Evolutionary conservation across 495 filamentous ascomycete species (phyloP).

Genomic region (Neurospora sp.): DNA sequence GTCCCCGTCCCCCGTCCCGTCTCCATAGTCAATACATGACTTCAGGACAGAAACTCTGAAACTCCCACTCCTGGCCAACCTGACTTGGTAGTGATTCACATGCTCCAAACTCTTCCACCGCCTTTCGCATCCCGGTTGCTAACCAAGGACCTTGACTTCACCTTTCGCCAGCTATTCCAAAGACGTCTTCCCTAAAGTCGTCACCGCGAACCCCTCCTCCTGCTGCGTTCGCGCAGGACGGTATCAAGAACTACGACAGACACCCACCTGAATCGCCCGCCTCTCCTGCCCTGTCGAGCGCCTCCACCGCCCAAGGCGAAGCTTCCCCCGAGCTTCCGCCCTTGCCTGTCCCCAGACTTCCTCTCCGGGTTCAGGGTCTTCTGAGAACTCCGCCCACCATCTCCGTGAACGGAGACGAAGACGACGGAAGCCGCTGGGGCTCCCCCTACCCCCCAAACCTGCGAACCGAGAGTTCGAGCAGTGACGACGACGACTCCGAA

Average conservation of each 20-base stretch:
- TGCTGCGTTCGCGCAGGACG: slow-evolving; percentile 45
- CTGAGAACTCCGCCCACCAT: slow-evolving; percentile 39
- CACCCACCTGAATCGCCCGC: slow-evolving; percentile 20
- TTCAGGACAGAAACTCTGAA: background rate
- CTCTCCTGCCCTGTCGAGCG: slow-evolving; percentile 40
- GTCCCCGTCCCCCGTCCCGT: background rate
- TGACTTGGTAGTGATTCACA: slow-evolving; percentile 1
- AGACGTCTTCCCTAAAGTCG: slow-evolving; percentile 42
- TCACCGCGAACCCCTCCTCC: slow-evolving; percentile 37
- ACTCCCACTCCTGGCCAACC: background rate
- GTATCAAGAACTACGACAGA: slow-evolving; percentile 14
- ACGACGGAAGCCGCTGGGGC: slow-evolving; percentile 60
- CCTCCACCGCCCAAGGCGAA: slow-evolving; percentile 43
- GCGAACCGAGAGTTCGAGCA: slow-evolving; percentile 41
- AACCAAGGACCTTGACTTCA: slow-evolving; percentile 1
- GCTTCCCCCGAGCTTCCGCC: slow-evolving; percentile 44
- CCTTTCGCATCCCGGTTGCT: slow-evolving; percentile 2
- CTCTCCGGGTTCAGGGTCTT: slow-evolving; percentile 35
- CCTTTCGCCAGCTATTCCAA: slow-evolving; percentile 18
- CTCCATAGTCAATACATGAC: background rate
- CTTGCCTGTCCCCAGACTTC: slow-evolving; percentile 37
- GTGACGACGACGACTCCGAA: slow-evolving; percentile 21
- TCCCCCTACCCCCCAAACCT: slow-evolving; percentile 56
- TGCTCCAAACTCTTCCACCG: background rate
- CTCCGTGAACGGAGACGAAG: slow-evolving; percentile 16